Evolutionary conservation across 805 yeast species (phyloP).

Genomic region (Starmerella bombi): DNA sequence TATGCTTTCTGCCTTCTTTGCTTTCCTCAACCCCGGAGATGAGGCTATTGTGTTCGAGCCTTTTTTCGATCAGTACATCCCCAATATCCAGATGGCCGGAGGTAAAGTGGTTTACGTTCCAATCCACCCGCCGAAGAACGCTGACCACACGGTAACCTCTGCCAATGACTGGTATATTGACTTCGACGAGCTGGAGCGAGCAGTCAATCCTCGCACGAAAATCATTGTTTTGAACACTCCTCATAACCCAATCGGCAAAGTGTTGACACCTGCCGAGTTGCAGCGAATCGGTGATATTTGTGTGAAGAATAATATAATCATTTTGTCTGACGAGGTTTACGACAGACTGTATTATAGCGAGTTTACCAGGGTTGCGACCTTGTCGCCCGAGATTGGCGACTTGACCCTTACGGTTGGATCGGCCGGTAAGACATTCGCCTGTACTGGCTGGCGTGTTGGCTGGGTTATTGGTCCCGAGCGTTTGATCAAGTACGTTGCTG

Average conservation of each 20-base stretch:
- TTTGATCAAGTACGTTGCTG: constrained; percentile 61
- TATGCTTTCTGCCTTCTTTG: constrained; percentile 70
- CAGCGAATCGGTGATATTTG: constrained; percentile 65
- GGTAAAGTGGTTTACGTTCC: constrained; percentile 83
- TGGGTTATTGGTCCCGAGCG: constrained; percentile 87
- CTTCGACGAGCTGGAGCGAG: constrained; percentile 58
- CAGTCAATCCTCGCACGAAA: constrained; percentile 65
- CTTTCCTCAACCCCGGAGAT: constrained; percentile 73
- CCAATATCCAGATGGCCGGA: constrained; percentile 87
- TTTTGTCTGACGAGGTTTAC: constrained; percentile 89
- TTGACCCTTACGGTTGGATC: constrained; percentile 86
- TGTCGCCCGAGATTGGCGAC: constrained; percentile 63
- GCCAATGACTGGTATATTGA: constrained; percentile 85
- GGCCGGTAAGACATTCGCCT: constrained; percentile 97
- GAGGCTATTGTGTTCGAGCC: constrained; percentile 96
- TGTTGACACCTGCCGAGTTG: constrained; percentile 66
- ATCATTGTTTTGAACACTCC: constrained; percentile 85
- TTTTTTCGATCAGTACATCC: constrained; percentile 89
- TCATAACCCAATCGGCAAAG: constrained; percentile 92
- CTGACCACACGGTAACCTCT: constrained; percentile 46
- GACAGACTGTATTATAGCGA: constrained; percentile 69
- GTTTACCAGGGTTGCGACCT: constrained; percentile 74
- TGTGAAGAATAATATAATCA: constrained; percentile 66
- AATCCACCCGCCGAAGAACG: constrained; percentile 67
- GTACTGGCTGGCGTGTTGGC: constrained; percentile 98